These are phyloP conservation scores for Botrytis byssoidea DNA, from an alignment of 2,329 filamentous ascomycete genomes.

Conservation along the genomic window DNA sequence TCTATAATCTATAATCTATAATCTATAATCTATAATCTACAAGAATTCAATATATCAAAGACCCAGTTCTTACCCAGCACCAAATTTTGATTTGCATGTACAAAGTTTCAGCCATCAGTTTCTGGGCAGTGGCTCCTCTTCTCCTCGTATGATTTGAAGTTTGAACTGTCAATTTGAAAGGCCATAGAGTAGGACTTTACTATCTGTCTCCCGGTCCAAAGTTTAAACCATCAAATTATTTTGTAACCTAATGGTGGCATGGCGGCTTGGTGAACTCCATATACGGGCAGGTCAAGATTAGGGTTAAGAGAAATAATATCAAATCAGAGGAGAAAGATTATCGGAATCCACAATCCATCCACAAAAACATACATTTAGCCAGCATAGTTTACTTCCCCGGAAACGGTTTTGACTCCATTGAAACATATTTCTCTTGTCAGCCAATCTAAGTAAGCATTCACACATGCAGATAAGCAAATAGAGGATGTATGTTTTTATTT, in stretches of 20 bases:
- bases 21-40: not conserved
- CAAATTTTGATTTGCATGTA: not conserved
- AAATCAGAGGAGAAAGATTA: not conserved
- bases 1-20: not conserved
- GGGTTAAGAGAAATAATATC: not conserved
- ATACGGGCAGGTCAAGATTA: not conserved
- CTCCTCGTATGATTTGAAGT: not conserved
- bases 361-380: not conserved
- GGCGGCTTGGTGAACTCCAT: not conserved
- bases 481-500: not conserved
- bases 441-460: not conserved
- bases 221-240: not conserved
- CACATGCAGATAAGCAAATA: slow-evolving; percentile 1
- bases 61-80: not conserved
- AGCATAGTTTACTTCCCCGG: slow-evolving; percentile 10
- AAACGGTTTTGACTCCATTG: slow-evolving; percentile 3
- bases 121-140: not conserved
- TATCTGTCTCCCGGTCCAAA: not conserved
- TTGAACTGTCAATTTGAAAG: not conserved
- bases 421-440: not conserved
- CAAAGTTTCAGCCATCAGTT: not conserved
- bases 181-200: not conserved
- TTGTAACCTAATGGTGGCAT: not conserved
- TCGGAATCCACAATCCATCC: not conserved
- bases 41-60: not conserved